Evolutionary conservation across 1,139 yeast species (phyloP), one percentile per base, ranked within the genome.

Genomic region (Pichia sp.): DNA sequence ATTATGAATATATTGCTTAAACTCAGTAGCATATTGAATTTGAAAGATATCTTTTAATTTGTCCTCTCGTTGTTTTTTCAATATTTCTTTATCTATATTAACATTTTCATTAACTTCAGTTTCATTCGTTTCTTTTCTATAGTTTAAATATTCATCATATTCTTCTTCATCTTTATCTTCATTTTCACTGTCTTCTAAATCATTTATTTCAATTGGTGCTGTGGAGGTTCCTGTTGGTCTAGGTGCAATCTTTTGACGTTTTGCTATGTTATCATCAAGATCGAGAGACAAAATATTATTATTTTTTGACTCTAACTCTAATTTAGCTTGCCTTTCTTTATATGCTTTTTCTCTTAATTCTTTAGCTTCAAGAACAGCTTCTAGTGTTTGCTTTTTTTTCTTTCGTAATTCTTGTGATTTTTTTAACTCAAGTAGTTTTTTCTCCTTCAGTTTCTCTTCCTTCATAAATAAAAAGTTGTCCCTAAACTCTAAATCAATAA

Each of bases 1-100:
- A 37, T 50, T 45, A 3, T 44, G 33, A 9, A 58, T 44, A 23
- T 47, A 24, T n/a, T 50, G 44, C 5, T 54, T 16, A 37, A 57
- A 58, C 5, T 41, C 40, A 7, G 35, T 19, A 1, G 58, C 57
- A 6, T 50, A 39, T 6, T 36, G 33, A 3, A n/a, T 15, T 7
- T 54, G 50, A 21, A 53, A 55, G 14, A 54, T 31, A 14, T 9
- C 19, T 16, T 26, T 35, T n/a, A 39, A 10, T 10, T 22, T n/a
- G 7, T 13, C 19, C 2, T 24, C 18, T 15, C 16, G 19, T n/a
- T 18, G 15, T 11, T 2, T 24, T 34, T 15, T 21, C 23, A 15
- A 6, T 9, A 30, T 2, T 36, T 19, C 11, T 29, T 5, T 20
- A 24, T 21, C 14, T 10, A 3, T n/a, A 4, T 38, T 15, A 11